phyloP scores from a whole-genome alignment of 345 rosid species.

The Heritiera fomes region DNA sequence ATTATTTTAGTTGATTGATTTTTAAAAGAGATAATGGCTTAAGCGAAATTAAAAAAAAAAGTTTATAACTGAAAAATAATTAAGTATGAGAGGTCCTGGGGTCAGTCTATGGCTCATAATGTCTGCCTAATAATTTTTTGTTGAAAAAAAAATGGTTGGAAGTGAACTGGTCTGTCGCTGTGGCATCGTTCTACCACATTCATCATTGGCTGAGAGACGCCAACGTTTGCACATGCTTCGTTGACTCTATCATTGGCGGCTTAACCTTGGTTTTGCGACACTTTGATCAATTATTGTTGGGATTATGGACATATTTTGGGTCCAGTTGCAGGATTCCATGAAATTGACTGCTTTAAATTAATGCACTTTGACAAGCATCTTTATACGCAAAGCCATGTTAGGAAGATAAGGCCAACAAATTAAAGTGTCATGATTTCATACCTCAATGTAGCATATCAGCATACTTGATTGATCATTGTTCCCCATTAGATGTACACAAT shows the following conservation, averaged over 20 bases:
- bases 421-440: not conserved
- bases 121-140: not conserved
- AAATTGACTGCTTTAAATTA: not conserved
- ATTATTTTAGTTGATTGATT: too few relatives aligned
- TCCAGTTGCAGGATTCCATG: too few relatives aligned
- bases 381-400: not conserved
- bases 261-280: not conserved
- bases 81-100: not conserved
- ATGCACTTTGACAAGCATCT: not conserved
- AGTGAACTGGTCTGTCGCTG: constrained; percentile 27
- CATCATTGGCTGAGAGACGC: constrained; percentile 2
- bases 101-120: not conserved
- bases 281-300: not conserved
- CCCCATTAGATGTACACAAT: not conserved
- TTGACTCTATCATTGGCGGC: constrained; percentile 9
- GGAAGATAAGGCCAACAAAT: not conserved
- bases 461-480: not conserved
- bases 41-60: too few relatives aligned
- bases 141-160: constrained; percentile 19
- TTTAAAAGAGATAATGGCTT: too few relatives aligned
- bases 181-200: constrained; percentile 23
- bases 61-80: too few relatives aligned
- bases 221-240: constrained; percentile 4
- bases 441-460: not conserved
- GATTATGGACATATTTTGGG: not conserved